phyloP scores from a whole-genome alignment of 345 rosid genomes.

The Punica granatum region DNA sequence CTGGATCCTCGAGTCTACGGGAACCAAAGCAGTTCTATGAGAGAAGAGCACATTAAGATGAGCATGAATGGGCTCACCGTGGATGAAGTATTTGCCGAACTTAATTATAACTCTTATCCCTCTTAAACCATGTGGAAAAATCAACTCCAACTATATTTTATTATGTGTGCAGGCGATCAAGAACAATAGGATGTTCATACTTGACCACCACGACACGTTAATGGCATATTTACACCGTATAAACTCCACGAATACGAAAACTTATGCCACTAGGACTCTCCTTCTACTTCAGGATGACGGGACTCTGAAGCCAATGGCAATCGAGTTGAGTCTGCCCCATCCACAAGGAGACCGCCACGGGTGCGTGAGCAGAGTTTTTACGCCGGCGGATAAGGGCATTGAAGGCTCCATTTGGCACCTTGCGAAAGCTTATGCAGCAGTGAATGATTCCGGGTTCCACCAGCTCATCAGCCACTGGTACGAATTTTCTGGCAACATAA shows the following conservation, averaged over 20 bases:
- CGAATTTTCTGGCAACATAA: conserved; percentile 3
- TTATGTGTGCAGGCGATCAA: conserved; percentile 37
- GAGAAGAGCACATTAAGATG: conserved; percentile 37
- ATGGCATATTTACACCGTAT: conserved; percentile 62
- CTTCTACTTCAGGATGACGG: conserved; percentile 63
- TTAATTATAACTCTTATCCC: neutral
- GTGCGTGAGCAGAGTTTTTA: conserved; percentile 49
- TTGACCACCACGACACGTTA: conserved; percentile 69
- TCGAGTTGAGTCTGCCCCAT: conserved; percentile 68
- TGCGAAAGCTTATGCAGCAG: conserved; percentile 77
- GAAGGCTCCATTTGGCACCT: conserved; percentile 65
- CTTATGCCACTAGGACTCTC: conserved; percentile 58
- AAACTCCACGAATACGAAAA: conserved; percentile 50
- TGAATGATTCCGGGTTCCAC: conserved; percentile 76
- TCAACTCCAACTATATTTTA: neutral
- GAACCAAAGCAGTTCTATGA: conserved; percentile 46
- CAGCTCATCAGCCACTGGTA: conserved; percentile 91
- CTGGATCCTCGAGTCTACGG: conserved; percentile 29
- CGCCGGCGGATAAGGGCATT: conserved; percentile 56
- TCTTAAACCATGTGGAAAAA: neutral
- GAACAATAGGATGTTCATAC: conserved; percentile 50
- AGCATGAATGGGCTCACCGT: conserved; percentile 40
- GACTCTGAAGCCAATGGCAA: conserved; percentile 63
- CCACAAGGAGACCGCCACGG: conserved; percentile 51
- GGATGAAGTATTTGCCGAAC: conserved; percentile 7